phyloP scores from a whole-genome alignment of 495 filamentous ascomycete species.

The Diplogelasinospora grovesii region DNA sequence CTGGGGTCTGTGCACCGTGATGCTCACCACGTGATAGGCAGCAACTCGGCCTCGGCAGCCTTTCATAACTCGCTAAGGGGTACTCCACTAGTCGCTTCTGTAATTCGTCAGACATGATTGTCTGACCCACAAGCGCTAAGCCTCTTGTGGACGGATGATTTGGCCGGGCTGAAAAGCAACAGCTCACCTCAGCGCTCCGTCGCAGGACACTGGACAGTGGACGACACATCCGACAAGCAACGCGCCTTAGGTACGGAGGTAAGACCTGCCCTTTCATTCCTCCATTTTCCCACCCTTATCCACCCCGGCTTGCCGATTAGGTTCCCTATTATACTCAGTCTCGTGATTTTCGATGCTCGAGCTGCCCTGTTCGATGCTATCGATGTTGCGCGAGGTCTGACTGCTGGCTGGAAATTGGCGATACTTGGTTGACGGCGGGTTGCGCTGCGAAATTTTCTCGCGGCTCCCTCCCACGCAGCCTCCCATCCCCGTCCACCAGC shows the following conservation, averaged over 20 bases:
- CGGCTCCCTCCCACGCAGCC: conserved; percentile 14
- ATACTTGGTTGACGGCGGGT: conserved; percentile 7
- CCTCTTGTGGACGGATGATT: conserved; percentile 12
- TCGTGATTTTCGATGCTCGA: conserved; percentile 23
- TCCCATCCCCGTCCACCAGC: conserved; percentile 1
- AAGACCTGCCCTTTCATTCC: conserved; percentile 32
- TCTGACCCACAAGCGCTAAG: conserved; percentile 16
- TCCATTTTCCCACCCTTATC: conserved; percentile 25
- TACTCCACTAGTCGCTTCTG: conserved; percentile 3
- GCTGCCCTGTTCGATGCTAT: conserved; percentile 16
- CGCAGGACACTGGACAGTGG: conserved; percentile 21
- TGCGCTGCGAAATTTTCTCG: conserved; percentile 29
- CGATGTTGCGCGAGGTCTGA: conserved; percentile 20
- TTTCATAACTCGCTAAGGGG: too few relatives aligned
- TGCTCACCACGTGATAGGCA: too few relatives aligned
- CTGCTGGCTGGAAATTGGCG: conserved; percentile 16
- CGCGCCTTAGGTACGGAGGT: conserved; percentile 31
- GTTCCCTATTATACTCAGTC: conserved; percentile 18
- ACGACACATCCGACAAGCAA: conserved; percentile 26
- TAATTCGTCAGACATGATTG: conserved; percentile 16
- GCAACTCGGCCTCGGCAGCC: background rate
- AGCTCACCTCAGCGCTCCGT: conserved; percentile 21
- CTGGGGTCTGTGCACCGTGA: too few relatives aligned
- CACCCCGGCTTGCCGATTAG: conserved; percentile 27
- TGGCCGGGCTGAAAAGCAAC: conserved; percentile 23